These are phyloP conservation scores for Crithidia acanthocephali DNA, from an alignment of 208 protist species.

Conservation along the genomic window DNA sequence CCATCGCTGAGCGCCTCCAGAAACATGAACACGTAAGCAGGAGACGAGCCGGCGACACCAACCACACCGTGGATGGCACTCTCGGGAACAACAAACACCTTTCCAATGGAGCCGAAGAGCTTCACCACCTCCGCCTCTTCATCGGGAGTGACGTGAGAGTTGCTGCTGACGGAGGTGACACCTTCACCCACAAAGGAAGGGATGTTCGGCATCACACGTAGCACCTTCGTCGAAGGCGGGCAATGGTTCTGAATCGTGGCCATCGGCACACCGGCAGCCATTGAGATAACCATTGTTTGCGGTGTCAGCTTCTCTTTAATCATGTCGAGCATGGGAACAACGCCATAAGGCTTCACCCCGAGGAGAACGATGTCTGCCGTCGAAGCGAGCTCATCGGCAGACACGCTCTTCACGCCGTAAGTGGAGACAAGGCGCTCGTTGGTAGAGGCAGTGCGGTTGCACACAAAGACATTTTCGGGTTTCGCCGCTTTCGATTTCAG, in stretches of 20 bases:
- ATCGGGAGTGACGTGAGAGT: constrained; percentile 41
- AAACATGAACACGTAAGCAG: constrained; percentile 96
- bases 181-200: constrained; percentile 79
- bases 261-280: constrained; percentile 92
- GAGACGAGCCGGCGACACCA: constrained; percentile 94
- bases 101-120: constrained; percentile 83
- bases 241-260: constrained; percentile 73
- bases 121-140: constrained; percentile 49
- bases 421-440: constrained; percentile 50
- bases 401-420: constrained; percentile 54
- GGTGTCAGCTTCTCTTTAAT: constrained; percentile 46
- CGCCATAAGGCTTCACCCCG: constrained; percentile 93
- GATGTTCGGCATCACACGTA: constrained; percentile 98
- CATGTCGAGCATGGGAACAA: constrained; percentile 62
- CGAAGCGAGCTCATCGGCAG: constrained; percentile 60
- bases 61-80: constrained; percentile 93
- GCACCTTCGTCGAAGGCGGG: constrained; percentile 47
- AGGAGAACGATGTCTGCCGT: constrained; percentile 88
- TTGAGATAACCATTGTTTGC: constrained; percentile 89
- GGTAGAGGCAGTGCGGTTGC: constrained; percentile 56
- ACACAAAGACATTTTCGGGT: constrained; percentile 68
- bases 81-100: constrained; percentile 63
- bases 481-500: constrained; percentile 36
- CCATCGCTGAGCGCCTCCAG: constrained; percentile 97
- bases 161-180: constrained; percentile 68